A percentile compares a stretch with the other conserved stretches of the same genome.
Evolutionary conservation across 371 early-diverging fungal genomes (phyloP).

Genomic region (Apophysomyces trapeziformis): DNA sequence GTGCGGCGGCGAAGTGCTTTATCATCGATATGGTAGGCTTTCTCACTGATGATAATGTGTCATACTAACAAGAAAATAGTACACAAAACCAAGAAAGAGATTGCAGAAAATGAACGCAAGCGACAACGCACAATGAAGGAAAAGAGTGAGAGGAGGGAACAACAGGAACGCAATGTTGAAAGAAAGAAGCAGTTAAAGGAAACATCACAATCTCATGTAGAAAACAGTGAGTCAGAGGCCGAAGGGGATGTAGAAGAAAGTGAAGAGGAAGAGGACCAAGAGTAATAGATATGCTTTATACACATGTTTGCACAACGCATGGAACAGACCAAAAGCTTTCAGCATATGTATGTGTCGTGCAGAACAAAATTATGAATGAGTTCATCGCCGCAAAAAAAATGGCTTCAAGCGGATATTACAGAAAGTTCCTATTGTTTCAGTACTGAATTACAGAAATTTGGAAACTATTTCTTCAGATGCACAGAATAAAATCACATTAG

Average conservation of each 20-base stretch:
- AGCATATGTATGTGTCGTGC: no score
- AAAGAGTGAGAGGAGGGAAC: constrained; percentile 69
- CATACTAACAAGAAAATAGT: constrained; percentile 35
- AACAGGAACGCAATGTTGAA: constrained; percentile 85
- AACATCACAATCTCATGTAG: constrained; percentile 29
- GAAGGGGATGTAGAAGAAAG: background rate
- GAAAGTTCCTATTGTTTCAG: no score
- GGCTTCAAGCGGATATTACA: no score
- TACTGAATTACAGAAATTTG: no score
- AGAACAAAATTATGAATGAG: no score
- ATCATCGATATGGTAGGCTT: constrained; percentile 70
- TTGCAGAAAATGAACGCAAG: constrained; percentile 61
- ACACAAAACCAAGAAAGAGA: constrained; percentile 73
- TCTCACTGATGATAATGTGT: background rate
- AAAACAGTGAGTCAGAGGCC: constrained; percentile 13
- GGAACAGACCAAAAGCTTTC: no score
- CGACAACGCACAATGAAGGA: constrained; percentile 62
- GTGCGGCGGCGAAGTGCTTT: constrained; percentile 92
- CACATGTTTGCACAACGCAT: no score
- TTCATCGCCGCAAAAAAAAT: no score
- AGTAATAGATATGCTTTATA: no score
- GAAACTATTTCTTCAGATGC: no score
- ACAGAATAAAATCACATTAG: no score
- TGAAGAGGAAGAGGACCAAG: no score
- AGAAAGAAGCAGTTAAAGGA: constrained; percentile 72